A percentile compares a stretch with the other conserved stretches of the same genome.
These are phyloP conservation scores for Metschnikowia anglica DNA, from an alignment of 805 yeast species.

Conservation along the genomic window DNA sequence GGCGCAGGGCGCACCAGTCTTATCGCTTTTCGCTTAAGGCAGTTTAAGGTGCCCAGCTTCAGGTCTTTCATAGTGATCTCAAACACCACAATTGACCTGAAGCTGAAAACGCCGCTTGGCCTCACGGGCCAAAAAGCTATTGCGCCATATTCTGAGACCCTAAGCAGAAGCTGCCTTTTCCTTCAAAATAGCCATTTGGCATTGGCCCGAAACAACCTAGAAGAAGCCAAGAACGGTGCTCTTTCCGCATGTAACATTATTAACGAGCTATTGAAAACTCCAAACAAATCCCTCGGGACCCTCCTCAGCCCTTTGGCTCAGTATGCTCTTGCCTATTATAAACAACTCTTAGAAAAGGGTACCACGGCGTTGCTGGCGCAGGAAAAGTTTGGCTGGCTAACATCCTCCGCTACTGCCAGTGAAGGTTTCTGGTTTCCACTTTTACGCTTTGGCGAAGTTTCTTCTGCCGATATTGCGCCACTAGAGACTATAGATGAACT, in stretches of 20 bases:
- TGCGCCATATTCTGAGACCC: background rate
- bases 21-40: too few relatives aligned
- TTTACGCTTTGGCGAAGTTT: slow-evolving; percentile 6
- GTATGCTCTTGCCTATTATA: slow-evolving; percentile 13
- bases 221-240: slow-evolving; percentile 12
- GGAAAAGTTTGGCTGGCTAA: slow-evolving; percentile 20
- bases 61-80: too few relatives aligned
- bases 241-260: slow-evolving; percentile 13
- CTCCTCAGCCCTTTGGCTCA: slow-evolving; percentile 10
- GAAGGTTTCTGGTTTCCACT: slow-evolving; percentile 21
- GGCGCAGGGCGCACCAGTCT: too few relatives aligned
- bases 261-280: slow-evolving; percentile 8
- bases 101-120: background rate
- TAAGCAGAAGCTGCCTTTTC: slow-evolving; percentile 4
- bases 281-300: slow-evolving; percentile 1
- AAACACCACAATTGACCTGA: background rate
- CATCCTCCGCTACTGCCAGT: slow-evolving; percentile 14
- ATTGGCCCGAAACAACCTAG: slow-evolving; percentile 12
- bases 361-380: slow-evolving; percentile 14
- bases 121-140: background rate
- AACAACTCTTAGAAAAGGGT: slow-evolving; percentile 9
- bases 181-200: slow-evolving; percentile 17
- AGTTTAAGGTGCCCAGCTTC: too few relatives aligned
- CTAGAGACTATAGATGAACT: slow-evolving; percentile 2
- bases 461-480: slow-evolving; percentile 13